These are phyloP conservation scores for Gossypium arboreum DNA, from an alignment of 345 rosid species.

Conservation along the genomic window DNA sequence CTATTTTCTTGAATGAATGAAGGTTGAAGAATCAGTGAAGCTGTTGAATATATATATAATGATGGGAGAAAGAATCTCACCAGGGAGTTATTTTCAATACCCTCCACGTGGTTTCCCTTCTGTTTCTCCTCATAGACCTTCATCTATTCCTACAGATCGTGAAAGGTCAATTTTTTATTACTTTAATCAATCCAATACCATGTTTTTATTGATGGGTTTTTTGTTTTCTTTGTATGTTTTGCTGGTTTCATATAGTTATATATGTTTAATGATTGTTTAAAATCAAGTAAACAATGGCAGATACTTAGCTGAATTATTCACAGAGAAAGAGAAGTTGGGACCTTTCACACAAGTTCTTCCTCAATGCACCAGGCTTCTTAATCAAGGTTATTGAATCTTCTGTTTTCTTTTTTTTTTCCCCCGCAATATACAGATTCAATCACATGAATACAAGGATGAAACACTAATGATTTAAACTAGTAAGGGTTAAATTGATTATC, in stretches of 20 bases:
- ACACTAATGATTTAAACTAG: not conserved
- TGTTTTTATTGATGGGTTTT: not conserved
- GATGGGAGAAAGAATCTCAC: slow-evolving; percentile 88
- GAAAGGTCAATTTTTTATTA: slow-evolving; percentile 16
- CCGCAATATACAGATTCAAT: not conserved
- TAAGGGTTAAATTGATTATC: not conserved
- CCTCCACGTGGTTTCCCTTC: slow-evolving; percentile 33
- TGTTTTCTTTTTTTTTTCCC: slow-evolving; percentile 1
- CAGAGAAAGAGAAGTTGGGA: slow-evolving; percentile 72
- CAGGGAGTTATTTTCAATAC: slow-evolving; percentile 80
- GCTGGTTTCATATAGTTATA: not conserved
- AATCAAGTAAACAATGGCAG: slow-evolving; percentile 35
- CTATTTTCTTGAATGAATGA: slow-evolving; percentile 4
- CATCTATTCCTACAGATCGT: slow-evolving; percentile 64
- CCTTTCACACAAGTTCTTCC: slow-evolving; percentile 60
- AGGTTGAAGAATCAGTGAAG: not conserved
- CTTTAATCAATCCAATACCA: not conserved
- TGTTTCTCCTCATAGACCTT: slow-evolving; percentile 80
- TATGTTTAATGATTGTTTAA: not conserved
- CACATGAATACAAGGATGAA: not conserved
- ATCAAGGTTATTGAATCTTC: slow-evolving; percentile 11
- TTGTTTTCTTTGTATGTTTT: not conserved
- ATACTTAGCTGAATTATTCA: slow-evolving; percentile 73
- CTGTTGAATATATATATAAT: slow-evolving; percentile 22
- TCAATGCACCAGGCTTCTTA: not conserved